Evolutionary conservation across 257 asterid species (phyloP).

Genomic region (Catharanthus roseus): DNA sequence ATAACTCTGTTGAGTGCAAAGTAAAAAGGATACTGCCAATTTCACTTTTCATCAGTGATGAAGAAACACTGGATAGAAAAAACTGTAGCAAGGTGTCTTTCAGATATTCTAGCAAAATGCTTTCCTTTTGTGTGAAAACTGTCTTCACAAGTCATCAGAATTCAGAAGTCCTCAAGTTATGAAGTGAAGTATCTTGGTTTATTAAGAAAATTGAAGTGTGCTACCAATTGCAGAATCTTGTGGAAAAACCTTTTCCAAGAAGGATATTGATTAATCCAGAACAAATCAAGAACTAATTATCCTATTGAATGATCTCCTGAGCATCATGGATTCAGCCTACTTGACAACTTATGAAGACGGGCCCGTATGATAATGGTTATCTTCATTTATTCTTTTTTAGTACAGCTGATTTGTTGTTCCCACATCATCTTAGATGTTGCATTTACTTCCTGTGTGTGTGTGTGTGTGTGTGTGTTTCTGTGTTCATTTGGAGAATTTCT

Average conservation of each 20-base stretch:
- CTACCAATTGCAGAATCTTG: background rate
- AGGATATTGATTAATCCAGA: background rate
- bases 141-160: background rate
- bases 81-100: background rate
- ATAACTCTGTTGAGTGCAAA: background rate
- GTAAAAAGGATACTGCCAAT: background rate
- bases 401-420: background rate
- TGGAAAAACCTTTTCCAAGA: background rate
- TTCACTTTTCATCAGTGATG: background rate
- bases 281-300: background rate
- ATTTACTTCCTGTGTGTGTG: background rate
- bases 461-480: too few species aligned
- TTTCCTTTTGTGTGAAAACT: too few species aligned
- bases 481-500: background rate
- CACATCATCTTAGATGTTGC: too few species aligned
- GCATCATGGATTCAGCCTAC: background rate
- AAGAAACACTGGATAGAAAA: background rate
- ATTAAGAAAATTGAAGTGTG: background rate
- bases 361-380: background rate
- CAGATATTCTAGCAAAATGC: background rate
- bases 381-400: background rate
- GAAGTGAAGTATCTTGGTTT: background rate
- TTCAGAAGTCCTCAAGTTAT: background rate
- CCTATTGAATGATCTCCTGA: background rate
- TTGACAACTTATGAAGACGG: background rate